A percentile compares a stretch with the other conserved stretches of the same genome.
Conservation (phyloP, 495 filamentous ascomycete species). For the Trichoderma gamsii region DNA sequence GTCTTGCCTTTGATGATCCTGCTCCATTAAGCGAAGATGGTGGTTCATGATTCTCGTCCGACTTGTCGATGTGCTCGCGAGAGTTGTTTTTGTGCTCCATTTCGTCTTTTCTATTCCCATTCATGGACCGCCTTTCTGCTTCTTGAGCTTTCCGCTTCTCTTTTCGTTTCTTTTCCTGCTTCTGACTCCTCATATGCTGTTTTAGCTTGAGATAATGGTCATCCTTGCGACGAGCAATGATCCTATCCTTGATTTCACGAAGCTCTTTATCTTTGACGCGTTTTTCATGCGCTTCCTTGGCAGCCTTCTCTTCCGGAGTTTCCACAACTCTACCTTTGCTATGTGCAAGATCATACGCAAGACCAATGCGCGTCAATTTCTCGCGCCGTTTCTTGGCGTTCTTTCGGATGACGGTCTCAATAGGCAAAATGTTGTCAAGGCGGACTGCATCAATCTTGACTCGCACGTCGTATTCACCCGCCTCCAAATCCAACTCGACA, state of each 20-base stretch:
- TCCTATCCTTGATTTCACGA: conserved; percentile 45
- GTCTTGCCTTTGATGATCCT: neutral
- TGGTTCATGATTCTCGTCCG: conserved; percentile 17
- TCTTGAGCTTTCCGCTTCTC: conserved; percentile 28
- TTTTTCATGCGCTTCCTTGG: conserved; percentile 34
- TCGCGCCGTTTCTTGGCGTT: conserved; percentile 60
- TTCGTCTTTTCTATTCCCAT: conserved; percentile 2
- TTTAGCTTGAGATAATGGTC: conserved; percentile 26
- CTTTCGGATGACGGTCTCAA: conserved; percentile 62
- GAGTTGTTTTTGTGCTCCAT: conserved; percentile 3
- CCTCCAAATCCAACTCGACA: conserved; percentile 73
- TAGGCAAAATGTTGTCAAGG: conserved; percentile 40
- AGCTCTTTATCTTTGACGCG: conserved; percentile 46
- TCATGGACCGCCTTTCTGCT: neutral
- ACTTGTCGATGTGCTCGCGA: neutral
- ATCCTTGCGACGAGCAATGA: conserved; percentile 34
- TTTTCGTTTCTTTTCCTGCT: conserved; percentile 24
- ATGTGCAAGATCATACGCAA: conserved; percentile 79
- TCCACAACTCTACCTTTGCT: conserved; percentile 65
- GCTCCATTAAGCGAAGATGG: conserved; percentile 15
- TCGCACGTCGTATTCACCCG: conserved; percentile 72
- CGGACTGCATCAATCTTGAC: conserved; percentile 72
- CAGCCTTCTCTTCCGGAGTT: conserved; percentile 57
- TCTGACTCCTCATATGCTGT: conserved; percentile 22
- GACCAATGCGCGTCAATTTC: conserved; percentile 75